phyloP scores from a whole-genome alignment of 257 asterid species.

The Gynochthodes officinalis region DNA sequence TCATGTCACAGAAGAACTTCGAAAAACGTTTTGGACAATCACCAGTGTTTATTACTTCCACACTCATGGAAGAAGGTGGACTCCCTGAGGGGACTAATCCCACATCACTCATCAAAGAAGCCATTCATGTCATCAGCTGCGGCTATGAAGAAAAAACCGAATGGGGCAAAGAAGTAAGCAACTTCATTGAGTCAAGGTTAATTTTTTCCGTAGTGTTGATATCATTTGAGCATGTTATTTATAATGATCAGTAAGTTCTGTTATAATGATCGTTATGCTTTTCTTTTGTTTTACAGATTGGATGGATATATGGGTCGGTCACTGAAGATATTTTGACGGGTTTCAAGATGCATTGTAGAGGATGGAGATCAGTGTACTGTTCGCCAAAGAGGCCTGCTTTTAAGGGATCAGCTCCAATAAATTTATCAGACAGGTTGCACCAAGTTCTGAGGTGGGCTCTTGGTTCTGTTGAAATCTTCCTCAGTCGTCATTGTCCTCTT shows the following conservation, averaged over 20 bases:
- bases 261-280: background rate
- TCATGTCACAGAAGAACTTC: constrained; percentile 81
- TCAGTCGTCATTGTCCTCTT: constrained; percentile 87
- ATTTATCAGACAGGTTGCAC: constrained; percentile 81
- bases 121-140: constrained; percentile 84
- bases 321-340: constrained; percentile 87
- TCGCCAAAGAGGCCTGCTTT: constrained; percentile 74
- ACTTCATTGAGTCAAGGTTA: no score
- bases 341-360: constrained; percentile 92
- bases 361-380: constrained; percentile 80
- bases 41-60: constrained; percentile 73
- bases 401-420: constrained; percentile 89
- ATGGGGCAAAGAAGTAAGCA: constrained; percentile 82
- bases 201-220: no score
- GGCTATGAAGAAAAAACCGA: constrained; percentile 90
- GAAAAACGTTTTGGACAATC: constrained; percentile 85
- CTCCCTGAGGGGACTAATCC: constrained; percentile 67
- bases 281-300: constrained; percentile 67
- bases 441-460: constrained; percentile 94
- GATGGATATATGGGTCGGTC: constrained; percentile 84
- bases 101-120: constrained; percentile 65
- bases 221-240: background rate
- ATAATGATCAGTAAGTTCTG: background rate
- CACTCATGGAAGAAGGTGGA: constrained; percentile 82
- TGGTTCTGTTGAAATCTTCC: constrained; percentile 84